Conservation (phyloP, 495 filamentous ascomycete genomes). For the Staphylotrichum tortipilum region DNA sequence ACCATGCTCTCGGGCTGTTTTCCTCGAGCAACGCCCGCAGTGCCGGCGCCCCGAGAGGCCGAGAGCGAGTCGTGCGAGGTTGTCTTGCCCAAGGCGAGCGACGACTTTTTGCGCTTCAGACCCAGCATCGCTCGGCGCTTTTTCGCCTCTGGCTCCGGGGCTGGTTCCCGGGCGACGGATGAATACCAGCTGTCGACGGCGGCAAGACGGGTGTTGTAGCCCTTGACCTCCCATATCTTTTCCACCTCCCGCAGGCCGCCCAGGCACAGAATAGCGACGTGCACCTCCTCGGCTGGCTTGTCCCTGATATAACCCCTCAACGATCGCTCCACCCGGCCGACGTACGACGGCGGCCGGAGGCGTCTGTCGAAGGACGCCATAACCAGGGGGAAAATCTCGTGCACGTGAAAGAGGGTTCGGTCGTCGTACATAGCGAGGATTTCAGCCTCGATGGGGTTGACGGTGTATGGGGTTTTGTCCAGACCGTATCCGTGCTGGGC, state of each 20-base stretch:
- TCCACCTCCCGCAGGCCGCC: slow-evolving; percentile 48
- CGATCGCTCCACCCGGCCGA: slow-evolving; percentile 46
- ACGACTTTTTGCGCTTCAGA: slow-evolving; percentile 43
- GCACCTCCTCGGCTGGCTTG: slow-evolving; percentile 47
- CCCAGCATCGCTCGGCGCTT: slow-evolving; percentile 39
- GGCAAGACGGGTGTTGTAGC: slow-evolving; percentile 45
- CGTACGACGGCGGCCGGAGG: slow-evolving; percentile 48
- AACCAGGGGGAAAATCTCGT: slow-evolving; percentile 47
- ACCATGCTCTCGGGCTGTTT: slow-evolving; percentile 30
- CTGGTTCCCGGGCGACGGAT: slow-evolving; percentile 33
- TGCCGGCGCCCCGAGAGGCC: not conserved
- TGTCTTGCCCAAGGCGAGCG: slow-evolving; percentile 19
- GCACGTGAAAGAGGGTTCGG: slow-evolving; percentile 44
- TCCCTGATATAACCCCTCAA: slow-evolving; percentile 50
- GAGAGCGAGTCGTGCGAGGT: slow-evolving; percentile 2
- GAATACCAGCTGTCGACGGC: slow-evolving; percentile 48
- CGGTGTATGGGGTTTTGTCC: slow-evolving; percentile 30
- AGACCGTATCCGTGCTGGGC: slow-evolving; percentile 36
- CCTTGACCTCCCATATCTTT: slow-evolving; percentile 50
- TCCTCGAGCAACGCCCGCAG: not conserved
- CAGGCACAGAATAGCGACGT: slow-evolving; percentile 45
- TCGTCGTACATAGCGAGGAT: slow-evolving; percentile 52
- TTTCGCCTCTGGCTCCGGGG: slow-evolving; percentile 32
- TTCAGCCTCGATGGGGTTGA: slow-evolving; percentile 45
- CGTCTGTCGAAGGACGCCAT: slow-evolving; percentile 49